phyloP scores from a whole-genome alignment of 257 asterid species.

The Leptodermis oblonga region DNA sequence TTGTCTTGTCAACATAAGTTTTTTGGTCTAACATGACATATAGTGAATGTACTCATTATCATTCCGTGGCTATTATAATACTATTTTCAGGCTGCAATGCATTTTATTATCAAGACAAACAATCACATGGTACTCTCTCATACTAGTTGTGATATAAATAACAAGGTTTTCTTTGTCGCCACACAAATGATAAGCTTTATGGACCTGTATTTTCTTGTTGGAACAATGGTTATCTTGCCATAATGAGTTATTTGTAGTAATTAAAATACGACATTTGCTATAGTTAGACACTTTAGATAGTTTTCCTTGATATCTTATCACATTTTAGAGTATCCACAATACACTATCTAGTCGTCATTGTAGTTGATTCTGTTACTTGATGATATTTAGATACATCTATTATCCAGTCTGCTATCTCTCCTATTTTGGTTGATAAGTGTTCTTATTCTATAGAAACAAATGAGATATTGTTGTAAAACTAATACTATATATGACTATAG shows the following conservation, averaged over 20 bases:
- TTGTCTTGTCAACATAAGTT: neutral
- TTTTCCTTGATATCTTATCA: neutral
- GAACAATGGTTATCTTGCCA: too few relatives aligned
- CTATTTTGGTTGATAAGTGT: too few relatives aligned
- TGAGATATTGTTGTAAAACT: too few relatives aligned
- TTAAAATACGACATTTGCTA: too few relatives aligned
- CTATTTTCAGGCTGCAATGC: neutral
- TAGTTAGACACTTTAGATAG: too few relatives aligned
- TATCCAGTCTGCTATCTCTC: too few relatives aligned
- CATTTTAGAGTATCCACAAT: neutral
- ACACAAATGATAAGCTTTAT: neutral
- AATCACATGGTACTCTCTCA: neutral
- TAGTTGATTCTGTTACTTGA: neutral
- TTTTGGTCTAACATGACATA: neutral
- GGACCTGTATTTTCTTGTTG: neutral
- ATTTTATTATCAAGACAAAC: slow-evolving; percentile 4
- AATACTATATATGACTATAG: too few relatives aligned
- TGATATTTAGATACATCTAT: too few relatives aligned
- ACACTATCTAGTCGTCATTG: neutral
- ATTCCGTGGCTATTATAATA: neutral
- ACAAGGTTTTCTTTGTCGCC: neutral
- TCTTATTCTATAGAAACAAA: too few relatives aligned
- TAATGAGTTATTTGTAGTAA: neutral
- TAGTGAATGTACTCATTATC: neutral
- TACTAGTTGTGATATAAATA: neutral